phyloP scores from a whole-genome alignment of 164 flowering plant species.

The Liquidambar formosana region DNA sequence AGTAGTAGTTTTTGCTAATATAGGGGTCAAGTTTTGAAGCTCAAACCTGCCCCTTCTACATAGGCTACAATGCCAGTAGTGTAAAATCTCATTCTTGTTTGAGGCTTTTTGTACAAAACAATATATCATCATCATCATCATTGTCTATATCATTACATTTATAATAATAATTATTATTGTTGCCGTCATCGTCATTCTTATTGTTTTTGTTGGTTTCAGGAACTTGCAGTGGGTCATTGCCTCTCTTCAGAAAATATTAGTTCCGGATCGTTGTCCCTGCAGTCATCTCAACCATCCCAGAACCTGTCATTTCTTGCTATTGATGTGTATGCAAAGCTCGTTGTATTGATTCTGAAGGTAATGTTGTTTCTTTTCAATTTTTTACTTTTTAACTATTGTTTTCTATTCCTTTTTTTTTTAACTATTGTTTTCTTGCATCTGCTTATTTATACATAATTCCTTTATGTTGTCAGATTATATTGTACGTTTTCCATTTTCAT shows the following conservation, averaged over 20 bases:
- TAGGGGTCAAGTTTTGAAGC: no score
- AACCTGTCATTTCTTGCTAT: constrained; percentile 69
- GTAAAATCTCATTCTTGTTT: constrained; percentile 31
- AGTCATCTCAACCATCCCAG: constrained; percentile 56
- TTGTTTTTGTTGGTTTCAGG: constrained; percentile 38
- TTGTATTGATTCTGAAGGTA: constrained; percentile 71
- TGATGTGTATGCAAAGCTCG: constrained; percentile 81
- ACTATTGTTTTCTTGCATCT: background rate
- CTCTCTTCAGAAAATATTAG: constrained; percentile 49
- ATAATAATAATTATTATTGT: background rate
- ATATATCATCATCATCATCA: background rate
- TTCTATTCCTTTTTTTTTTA: background rate
- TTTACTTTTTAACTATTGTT: background rate
- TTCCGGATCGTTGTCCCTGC: constrained; percentile 35
- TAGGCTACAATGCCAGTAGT: no score
- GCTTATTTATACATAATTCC: background rate
- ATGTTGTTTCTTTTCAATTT: background rate
- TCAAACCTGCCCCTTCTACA: no score
- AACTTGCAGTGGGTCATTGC: constrained; percentile 77
- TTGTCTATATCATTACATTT: no score
- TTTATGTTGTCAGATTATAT: background rate
- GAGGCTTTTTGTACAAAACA: background rate
- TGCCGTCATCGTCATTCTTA: background rate
- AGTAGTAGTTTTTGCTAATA: no score
- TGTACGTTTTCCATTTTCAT: background rate